phyloP scores from a whole-genome alignment of 2,329 filamentous ascomycete genomes.

The Emmonsia crescens region DNA sequence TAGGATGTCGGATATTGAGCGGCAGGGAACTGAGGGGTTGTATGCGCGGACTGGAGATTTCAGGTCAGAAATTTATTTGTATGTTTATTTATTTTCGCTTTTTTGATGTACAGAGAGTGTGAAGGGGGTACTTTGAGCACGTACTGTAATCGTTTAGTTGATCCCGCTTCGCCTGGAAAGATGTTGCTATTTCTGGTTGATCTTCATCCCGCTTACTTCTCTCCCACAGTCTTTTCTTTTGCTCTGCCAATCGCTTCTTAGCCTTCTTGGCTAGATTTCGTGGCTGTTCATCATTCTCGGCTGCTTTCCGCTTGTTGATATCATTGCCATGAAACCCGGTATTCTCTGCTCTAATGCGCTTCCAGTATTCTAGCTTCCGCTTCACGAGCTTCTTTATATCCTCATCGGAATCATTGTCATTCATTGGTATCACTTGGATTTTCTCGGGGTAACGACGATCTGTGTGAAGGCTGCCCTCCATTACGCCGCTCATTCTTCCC shows the following conservation, averaged over 20 bases:
- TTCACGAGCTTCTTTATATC: constrained; percentile 43
- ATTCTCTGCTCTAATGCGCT: constrained; percentile 32
- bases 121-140: constrained; percentile 8
- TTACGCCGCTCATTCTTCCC: constrained; percentile 39
- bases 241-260: background rate
- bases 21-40: constrained; percentile 31
- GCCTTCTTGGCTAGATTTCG: constrained; percentile 20
- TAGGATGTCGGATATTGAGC: constrained; percentile 39
- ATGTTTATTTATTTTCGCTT: constrained; percentile 9
- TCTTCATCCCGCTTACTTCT: constrained; percentile 24
- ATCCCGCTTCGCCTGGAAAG: constrained; percentile 9
- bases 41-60: constrained; percentile 37
- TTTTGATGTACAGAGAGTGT: background rate
- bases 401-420: constrained; percentile 38
- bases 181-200: constrained; percentile 16
- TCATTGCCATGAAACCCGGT: constrained; percentile 21
- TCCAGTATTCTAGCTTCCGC: constrained; percentile 56
- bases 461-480: constrained; percentile 63
- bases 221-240: constrained; percentile 17
- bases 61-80: constrained; percentile 13
- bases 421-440: constrained; percentile 48
- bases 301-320: constrained; percentile 3
- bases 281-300: constrained; percentile 9
- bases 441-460: constrained; percentile 45
- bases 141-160: constrained; percentile 34